Evolutionary conservation across 2,329 filamentous ascomycete species (phyloP).

Genomic region (Blastomyces gilchristii): DNA sequence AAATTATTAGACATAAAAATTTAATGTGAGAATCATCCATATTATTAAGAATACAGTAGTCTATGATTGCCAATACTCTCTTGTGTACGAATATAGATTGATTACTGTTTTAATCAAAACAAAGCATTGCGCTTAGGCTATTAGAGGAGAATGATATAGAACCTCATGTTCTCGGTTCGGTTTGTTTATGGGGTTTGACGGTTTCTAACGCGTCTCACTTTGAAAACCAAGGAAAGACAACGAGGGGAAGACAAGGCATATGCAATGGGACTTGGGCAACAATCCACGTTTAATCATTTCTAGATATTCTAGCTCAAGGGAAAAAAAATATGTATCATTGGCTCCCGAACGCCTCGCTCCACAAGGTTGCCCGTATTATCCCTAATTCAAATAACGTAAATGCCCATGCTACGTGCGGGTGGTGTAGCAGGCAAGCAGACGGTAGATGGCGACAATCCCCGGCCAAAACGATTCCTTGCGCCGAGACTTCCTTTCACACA

Average conservation of each 20-base stretch:
- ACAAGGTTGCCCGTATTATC: no score
- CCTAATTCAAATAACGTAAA: background rate
- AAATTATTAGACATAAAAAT: no score
- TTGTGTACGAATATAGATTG: no score
- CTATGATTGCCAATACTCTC: no score
- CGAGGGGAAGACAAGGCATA: background rate
- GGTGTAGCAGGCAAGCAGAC: constrained; percentile 11
- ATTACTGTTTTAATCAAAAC: no score
- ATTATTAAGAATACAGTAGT: no score
- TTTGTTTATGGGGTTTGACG: background rate
- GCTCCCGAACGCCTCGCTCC: background rate
- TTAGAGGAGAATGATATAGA: background rate
- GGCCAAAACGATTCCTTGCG: constrained; percentile 31
- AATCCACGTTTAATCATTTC: background rate
- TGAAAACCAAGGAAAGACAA: background rate
- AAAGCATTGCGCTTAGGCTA: background rate
- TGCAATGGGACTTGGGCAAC: background rate
- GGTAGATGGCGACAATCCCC: constrained; percentile 29
- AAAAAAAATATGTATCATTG: background rate
- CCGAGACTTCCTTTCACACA: constrained; percentile 25
- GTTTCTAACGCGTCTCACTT: background rate
- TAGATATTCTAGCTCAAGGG: background rate
- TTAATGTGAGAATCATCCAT: no score
- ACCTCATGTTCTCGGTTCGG: background rate
- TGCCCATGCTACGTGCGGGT: background rate